A percentile compares a stretch with the other conserved stretches of the same genome.
These are phyloP conservation scores for Perkinsus olseni DNA, from an alignment of 169 alveolate genomes.

Conservation along the genomic window DNA sequence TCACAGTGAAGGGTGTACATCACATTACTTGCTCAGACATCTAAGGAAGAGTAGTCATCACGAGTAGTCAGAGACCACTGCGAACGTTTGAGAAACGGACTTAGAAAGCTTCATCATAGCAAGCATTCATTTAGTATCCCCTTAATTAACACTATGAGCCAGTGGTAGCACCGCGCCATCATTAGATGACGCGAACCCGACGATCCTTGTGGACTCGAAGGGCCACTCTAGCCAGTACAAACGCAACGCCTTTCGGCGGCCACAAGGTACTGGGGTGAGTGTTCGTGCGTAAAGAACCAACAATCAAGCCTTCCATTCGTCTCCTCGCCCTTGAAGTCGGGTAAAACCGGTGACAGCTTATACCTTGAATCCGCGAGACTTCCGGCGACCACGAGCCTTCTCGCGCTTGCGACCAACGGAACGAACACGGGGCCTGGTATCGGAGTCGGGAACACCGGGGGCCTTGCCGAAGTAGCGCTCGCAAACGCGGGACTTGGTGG, in stretches of 20 bases:
- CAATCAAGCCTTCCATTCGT: neutral
- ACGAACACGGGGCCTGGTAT: conserved; percentile 78
- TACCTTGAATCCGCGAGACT: conserved; percentile 77
- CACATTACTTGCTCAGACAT: neutral
- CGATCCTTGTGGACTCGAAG: neutral
- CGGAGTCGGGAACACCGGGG: conserved; percentile 81
- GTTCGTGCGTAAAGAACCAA: neutral
- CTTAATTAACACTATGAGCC: neutral
- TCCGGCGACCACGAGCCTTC: conserved; percentile 85
- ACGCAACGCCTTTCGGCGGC: neutral
- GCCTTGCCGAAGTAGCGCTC: conserved; percentile 92
- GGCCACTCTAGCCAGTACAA: neutral
- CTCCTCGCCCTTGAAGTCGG: neutral
- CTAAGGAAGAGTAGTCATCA: neutral
- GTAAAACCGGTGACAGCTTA: conserved; percentile 20
- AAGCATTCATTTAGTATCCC: neutral
- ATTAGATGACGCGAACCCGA: neutral
- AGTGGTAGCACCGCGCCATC: neutral
- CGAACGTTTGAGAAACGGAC: neutral
- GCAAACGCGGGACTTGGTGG: conserved; percentile 85
- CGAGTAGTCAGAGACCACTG: neutral
- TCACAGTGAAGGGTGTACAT: neutral
- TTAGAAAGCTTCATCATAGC: neutral
- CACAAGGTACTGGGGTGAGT: conserved; percentile 4
- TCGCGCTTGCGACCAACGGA: conserved; percentile 87